A percentile compares a stretch with the other conserved stretches of the same genome.
These are phyloP conservation scores for Hypoxylon sp. DNA, from an alignment of 2,329 filamentous ascomycete genomes.

Conservation along the genomic window DNA sequence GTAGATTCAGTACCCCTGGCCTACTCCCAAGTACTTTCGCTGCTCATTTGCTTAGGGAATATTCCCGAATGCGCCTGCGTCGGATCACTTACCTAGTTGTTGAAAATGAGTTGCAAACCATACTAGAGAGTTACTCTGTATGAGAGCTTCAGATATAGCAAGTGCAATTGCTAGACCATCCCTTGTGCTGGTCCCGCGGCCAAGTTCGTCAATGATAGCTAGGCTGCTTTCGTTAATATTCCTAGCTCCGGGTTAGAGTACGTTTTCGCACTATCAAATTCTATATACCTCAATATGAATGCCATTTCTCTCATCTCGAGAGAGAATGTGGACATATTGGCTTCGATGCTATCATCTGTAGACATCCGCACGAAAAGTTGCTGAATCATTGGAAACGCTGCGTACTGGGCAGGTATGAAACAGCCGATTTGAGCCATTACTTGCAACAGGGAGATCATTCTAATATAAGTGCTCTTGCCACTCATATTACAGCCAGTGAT, in stretches of 20 bases:
- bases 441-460: conserved; percentile 83
- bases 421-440: conserved; percentile 96
- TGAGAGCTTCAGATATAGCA: conserved; percentile 88
- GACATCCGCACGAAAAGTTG: conserved; percentile 91
- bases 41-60: conserved; percentile 45
- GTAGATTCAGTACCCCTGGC: conserved; percentile 84
- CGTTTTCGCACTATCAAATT: background rate
- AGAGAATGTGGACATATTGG: conserved; percentile 93
- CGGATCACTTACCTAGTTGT: conserved; percentile 71
- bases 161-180: conserved; percentile 93
- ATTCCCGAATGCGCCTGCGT: background rate
- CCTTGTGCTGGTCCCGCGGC: conserved; percentile 87
- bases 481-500: conserved; percentile 99
- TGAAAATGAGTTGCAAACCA: conserved; percentile 97
- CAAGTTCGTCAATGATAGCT: conserved; percentile 91
- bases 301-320: conserved; percentile 97
- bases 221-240: conserved; percentile 85
- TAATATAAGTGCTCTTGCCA: conserved; percentile 95
- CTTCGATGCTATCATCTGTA: conserved; percentile 88
- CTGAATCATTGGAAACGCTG: conserved; percentile 82
- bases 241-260: conserved; percentile 53
- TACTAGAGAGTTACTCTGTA: conserved; percentile 82
- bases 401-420: conserved; percentile 90
- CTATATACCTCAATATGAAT: conserved; percentile 79
- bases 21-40: conserved; percentile 81